Evolutionary conservation across 2,329 filamentous ascomycete genomes (phyloP).

Genomic region (Aspergillus sergii): DNA sequence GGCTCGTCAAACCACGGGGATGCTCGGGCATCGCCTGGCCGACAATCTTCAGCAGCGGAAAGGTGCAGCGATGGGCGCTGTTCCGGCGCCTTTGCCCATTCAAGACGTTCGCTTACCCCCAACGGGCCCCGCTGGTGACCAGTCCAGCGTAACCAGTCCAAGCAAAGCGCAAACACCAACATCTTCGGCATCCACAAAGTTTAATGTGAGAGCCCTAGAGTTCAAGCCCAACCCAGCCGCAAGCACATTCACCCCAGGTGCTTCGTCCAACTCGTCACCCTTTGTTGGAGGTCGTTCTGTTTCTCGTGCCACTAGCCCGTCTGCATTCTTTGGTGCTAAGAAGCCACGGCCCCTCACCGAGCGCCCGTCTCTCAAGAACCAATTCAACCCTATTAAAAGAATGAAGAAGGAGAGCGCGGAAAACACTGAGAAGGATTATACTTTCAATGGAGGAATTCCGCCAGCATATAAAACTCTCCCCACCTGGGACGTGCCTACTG

Average conservation of each 20-base stretch:
- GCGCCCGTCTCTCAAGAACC: constrained; percentile 55
- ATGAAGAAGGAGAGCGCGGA: constrained; percentile 66
- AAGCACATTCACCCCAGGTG: constrained; percentile 74
- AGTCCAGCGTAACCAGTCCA: constrained; percentile 48
- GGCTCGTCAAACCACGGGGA: constrained; percentile 45
- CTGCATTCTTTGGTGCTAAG: constrained; percentile 66
- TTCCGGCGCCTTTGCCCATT: constrained; percentile 59
- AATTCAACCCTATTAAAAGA: constrained; percentile 69
- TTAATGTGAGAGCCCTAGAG: constrained; percentile 68
- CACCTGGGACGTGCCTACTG: constrained; percentile 75
- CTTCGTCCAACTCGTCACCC: constrained; percentile 65
- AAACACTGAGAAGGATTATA: constrained; percentile 63
- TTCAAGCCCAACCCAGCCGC: constrained; percentile 86
- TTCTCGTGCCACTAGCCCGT: constrained; percentile 52
- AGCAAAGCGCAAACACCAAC: constrained; percentile 55
- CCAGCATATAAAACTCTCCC: constrained; percentile 82
- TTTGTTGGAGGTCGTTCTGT: constrained; percentile 55
- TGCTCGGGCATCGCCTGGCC: constrained; percentile 54
- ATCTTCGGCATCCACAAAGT: constrained; percentile 55
- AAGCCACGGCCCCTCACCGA: constrained; percentile 67
- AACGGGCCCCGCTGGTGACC: constrained; percentile 68
- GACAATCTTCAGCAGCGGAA: constrained; percentile 58
- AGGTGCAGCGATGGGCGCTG: constrained; percentile 39
- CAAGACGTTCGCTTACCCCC: constrained; percentile 72
- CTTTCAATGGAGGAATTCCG: constrained; percentile 78